These are phyloP conservation scores for Cochlearia excelsa DNA, from an alignment of 345 rosid genomes.

Conservation along the genomic window DNA sequence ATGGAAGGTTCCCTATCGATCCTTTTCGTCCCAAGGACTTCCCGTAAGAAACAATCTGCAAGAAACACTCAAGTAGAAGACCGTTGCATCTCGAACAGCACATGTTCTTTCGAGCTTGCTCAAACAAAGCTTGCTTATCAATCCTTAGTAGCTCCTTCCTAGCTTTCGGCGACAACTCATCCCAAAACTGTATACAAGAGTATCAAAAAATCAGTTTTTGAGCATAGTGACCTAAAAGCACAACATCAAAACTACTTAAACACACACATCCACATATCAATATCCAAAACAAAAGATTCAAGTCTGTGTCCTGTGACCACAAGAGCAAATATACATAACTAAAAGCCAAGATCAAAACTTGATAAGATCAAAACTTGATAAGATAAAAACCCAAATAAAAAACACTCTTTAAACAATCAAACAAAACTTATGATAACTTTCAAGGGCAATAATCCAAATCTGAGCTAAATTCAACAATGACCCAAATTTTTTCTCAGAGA, in stretches of 20 bases:
- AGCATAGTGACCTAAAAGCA: not conserved
- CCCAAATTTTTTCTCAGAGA: not conserved
- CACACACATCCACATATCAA: constrained; percentile 5
- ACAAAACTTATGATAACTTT: too few species aligned
- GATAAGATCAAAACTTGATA: too few species aligned
- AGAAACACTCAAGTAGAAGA: constrained; percentile 78
- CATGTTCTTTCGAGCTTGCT: constrained; percentile 97
- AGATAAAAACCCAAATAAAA: too few species aligned
- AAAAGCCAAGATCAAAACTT: constrained; percentile 6
- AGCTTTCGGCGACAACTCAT: constrained; percentile 56
- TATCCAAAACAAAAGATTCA: too few species aligned
- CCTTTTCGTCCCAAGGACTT: constrained; percentile 69
- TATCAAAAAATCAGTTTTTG: constrained; percentile 13
- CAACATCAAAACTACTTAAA: too few species aligned
- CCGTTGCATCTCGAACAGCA: constrained; percentile 96
- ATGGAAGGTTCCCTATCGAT: constrained; percentile 36
- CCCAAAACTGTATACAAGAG: constrained; percentile 68
- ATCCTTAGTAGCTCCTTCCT: constrained; percentile 72
- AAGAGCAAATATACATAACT: not conserved
- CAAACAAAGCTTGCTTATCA: constrained; percentile 81
- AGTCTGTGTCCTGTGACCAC: too few species aligned
- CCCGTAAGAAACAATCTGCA: constrained; percentile 75
- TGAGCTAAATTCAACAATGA: constrained; percentile 5
- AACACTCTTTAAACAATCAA: too few species aligned
- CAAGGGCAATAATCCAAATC: not conserved